Evolutionary conservation across 2,329 filamentous ascomycete species (phyloP), one percentile per base, ranked within the genome.

Genomic region (Leptographium lundbergii): DNA sequence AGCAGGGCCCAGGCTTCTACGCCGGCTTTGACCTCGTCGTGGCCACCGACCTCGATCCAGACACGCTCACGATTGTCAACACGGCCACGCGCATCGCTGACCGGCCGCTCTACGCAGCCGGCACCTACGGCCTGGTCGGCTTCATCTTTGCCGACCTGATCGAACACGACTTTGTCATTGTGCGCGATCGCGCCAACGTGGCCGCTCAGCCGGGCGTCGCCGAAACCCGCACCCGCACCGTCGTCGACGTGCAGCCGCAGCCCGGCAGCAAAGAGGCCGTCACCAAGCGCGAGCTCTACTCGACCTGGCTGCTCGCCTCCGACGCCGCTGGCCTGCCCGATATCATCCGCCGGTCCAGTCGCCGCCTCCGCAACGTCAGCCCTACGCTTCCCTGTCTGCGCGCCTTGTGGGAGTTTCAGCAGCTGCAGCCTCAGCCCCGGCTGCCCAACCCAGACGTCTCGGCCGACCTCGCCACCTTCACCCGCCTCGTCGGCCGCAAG

Each of bases 121-220:
- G 85, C 56, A 83, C 87, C 3, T 89, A 96, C 69, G 94, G 94
- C 55, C 81, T 96, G 69, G 97, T 95, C 70, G 94, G 94, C 59
- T 99, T 89, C 74, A 88, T 96, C 64, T 99, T 99, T 70, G 88
- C 88, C 60, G 94, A 99, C 70, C 80, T 99, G 25, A 90, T 96
- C 65, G 81, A 86, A 67, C 94, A 99, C 71, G 86, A 91, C 67
- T 99, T 90, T 68, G 84, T 94, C 61, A 86, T 99, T 62, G 86
- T 95, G 74, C 86, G 94, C 60, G 84, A 89, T 62, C 85, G 87
- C 63, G 85, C 88, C 60, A 97, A 97, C 68, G 75, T 88, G 14
- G 69, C 81, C 24, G 86, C 84, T 0, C 71, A 78, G 48, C 62
- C 77, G 10, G 77, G 78, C 54, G 32, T 54, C 1, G 73, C 80